Percentiles rank a stretch among this genome's conserved stretches.
These are phyloP conservation scores for Platanthera guangdongensis DNA, from an alignment of 106 monocot genomes.

Conservation along the genomic window DNA sequence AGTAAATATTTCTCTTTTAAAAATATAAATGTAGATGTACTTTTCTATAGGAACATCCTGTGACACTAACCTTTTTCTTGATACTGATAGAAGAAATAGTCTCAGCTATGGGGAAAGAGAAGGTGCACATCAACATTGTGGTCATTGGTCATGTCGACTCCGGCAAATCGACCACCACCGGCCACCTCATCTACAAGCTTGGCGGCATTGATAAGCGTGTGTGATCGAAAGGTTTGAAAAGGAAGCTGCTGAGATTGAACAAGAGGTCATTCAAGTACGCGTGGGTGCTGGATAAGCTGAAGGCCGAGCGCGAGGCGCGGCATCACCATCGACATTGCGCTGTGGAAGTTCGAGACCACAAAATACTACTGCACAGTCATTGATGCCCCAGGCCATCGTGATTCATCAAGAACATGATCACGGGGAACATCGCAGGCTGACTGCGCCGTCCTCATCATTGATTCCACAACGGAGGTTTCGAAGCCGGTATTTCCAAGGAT, in stretches of 20 bases:
- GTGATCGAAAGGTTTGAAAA: slow-evolving; percentile 12
- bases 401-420: slow-evolving; percentile 20
- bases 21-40: too few species aligned
- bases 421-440: slow-evolving; percentile 19
- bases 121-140: slow-evolving; percentile 10
- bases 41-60: too few species aligned
- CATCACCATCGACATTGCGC: slow-evolving; percentile 20
- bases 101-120: slow-evolving; percentile 10
- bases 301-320: slow-evolving; percentile 17
- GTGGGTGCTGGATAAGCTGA: slow-evolving; percentile 24
- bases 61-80: too few species aligned
- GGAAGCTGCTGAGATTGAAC: slow-evolving; percentile 10
- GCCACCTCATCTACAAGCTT: slow-evolving; percentile 10
- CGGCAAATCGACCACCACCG: slow-evolving; percentile 3
- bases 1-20: too few species aligned
- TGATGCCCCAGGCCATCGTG: slow-evolving; percentile 16
- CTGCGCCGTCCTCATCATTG: slow-evolving; percentile 18
- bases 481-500: slow-evolving; percentile 21
- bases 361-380: slow-evolving; percentile 23
- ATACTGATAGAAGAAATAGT: background rate
- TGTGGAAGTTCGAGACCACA: slow-evolving; percentile 23
- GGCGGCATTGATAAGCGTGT: slow-evolving; percentile 10
- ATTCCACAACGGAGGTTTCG: slow-evolving; percentile 17
- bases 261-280: slow-evolving; percentile 26
- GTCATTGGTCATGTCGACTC: slow-evolving; percentile 11